Base-by-base conservation (phyloP, 306 rosid species). In the Begonia masoniana region DNA sequence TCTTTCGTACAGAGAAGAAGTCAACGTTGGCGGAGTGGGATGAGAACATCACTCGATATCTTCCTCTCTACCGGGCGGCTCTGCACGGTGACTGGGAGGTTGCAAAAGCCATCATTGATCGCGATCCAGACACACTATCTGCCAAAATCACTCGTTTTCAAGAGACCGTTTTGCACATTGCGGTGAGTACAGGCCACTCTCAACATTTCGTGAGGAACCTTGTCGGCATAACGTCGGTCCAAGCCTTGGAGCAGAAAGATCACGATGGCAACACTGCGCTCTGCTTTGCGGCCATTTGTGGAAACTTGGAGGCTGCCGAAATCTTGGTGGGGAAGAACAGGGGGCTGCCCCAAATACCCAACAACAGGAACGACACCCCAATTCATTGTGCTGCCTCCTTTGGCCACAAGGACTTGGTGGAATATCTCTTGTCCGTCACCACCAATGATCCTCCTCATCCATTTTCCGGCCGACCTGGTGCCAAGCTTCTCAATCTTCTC, bases 401-500 rank as follows among this genome's bases (percentile, higher is more conserved):
- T 43, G 60, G 60, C 10, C 60, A 41, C 16, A 56, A 45, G 60
- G 60, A 56, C 14, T 15, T 17, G 51, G 24, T 56, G 43, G 12
- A 15, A 21, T 56, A 56, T 43, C 60, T 56, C 21, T 31, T 56
- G 21, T 42, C 50, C 5, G 60, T 56, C 9, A 42, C 50, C 15
- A 43, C 42, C 12, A 47, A 43, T 42, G 41, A 16, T 41, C 11
- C 10, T 9, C 16, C 16, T 13, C 6, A 12, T 2, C 24, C 23
- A 1, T 43, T 56, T 43, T 15, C 9, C 15, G 60, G 51, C 13
- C 17, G 19, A 56, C 15, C 10, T 12, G 60, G 60, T 17, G 60
- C 60, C 19, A 42, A 47, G 15, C 60, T 56, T 56, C 60, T 56
- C 60, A 56, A 56, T 56, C 50, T 56, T 56, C 50, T 56, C 16